Evolutionary conservation across 306 rosid genomes (phyloP).

Genomic region (cucumber (Cucumis sativus)): Cucumber_9930_V3 NC_026658.2:7951001-7951500

Average conservation of each 20-base stretch:
- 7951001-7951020: constrained; percentile 74
- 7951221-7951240: no score
- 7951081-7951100: no score
- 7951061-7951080: no score
- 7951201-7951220: neutral
- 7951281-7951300: no score
- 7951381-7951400: no score
- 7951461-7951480: neutral
- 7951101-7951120: no score
- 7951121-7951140: neutral
- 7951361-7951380: no score
- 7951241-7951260: no score
- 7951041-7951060: neutral
- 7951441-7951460: neutral
- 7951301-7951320: no score
- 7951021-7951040: constrained; percentile 29
- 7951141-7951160: neutral
- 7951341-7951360: no score
- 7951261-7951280: no score
- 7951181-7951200: neutral
- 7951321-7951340: no score
- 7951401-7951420: neutral
- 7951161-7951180: neutral
- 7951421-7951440: neutral
- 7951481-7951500: neutral